A percentile compares a stretch with the other conserved stretches of the same genome.
These are phyloP conservation scores for Dactylonectria estremocensis DNA, from an alignment of 2,329 filamentous ascomycete species.

Conservation along the genomic window DNA sequence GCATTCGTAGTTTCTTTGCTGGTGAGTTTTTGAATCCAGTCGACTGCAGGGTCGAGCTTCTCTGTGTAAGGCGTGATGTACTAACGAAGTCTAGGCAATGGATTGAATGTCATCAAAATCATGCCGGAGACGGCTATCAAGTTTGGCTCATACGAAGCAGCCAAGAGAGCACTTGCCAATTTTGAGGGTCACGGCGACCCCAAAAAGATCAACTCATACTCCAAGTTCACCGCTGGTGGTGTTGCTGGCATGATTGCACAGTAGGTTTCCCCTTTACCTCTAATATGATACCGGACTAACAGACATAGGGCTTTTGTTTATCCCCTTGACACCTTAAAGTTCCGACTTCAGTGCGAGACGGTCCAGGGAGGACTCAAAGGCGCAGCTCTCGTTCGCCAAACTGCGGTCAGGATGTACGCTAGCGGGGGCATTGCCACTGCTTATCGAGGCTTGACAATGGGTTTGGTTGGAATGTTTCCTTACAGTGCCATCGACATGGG, in stretches of 20 bases:
- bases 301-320: conserved; percentile 85
- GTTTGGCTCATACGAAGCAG: conserved; percentile 97
- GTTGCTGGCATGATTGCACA: conserved; percentile 95
- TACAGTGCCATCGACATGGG: conserved; percentile 97
- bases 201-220: conserved; percentile 82
- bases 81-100: conserved; percentile 78
- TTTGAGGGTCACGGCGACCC: conserved; percentile 92
- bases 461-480: conserved; percentile 95
- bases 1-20: conserved; percentile 91
- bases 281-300: conserved; percentile 24
- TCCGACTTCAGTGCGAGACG: conserved; percentile 92
- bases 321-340: conserved; percentile 88
- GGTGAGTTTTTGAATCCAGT: conserved; percentile 68
- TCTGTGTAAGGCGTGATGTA: background rate
- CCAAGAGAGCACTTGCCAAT: conserved; percentile 87
- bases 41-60: background rate
- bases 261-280: conserved; percentile 62
- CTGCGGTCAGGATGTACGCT: conserved; percentile 88
- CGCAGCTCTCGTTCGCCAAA: conserved; percentile 85
- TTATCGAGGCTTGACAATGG: conserved; percentile 95
- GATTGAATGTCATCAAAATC: conserved; percentile 95
- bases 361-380: conserved; percentile 88
- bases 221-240: conserved; percentile 92
- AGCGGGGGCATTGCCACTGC: conserved; percentile 82
- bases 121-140: conserved; percentile 99